Evolutionary conservation across 495 filamentous ascomycete species (phyloP).

Genomic region (Penicillium flavigenum): DNA sequence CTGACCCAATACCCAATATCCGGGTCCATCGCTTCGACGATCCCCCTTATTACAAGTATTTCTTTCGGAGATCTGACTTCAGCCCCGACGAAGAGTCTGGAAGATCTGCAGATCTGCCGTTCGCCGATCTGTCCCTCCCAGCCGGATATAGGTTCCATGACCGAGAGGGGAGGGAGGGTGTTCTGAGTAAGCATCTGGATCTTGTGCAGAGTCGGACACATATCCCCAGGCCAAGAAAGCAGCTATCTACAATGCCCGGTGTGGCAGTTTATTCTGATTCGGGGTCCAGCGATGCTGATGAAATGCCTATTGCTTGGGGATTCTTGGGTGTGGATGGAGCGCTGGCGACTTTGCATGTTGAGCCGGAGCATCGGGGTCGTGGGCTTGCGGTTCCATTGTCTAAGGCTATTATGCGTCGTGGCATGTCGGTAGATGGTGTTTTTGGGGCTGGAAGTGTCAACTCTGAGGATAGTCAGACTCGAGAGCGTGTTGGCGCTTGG

Average conservation of each 20-base stretch:
- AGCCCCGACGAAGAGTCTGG: slow-evolving; percentile 3
- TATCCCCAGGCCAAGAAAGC: slow-evolving; percentile 36
- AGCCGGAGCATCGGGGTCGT: slow-evolving; percentile 45
- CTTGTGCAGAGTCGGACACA: slow-evolving; percentile 42
- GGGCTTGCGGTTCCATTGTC: slow-evolving; percentile 45
- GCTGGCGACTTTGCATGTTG: slow-evolving; percentile 50
- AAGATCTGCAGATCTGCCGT: neutral
- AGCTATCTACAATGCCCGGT: slow-evolving; percentile 34
- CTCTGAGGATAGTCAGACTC: slow-evolving; percentile 10
- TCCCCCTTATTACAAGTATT: slow-evolving; percentile 37
- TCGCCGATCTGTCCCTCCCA: slow-evolving; percentile 23
- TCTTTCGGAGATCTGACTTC: slow-evolving; percentile 27
- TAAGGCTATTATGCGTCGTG: slow-evolving; percentile 34
- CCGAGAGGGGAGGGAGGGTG: slow-evolving; percentile 22
- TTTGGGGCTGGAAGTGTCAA: slow-evolving; percentile 21
- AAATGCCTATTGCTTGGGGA: slow-evolving; percentile 42
- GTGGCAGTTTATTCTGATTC: slow-evolving; percentile 35
- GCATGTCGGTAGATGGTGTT: slow-evolving; percentile 24
- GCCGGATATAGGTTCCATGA: slow-evolving; percentile 34
- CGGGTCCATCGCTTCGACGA: slow-evolving; percentile 38
- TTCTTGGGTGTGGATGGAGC: slow-evolving; percentile 50
- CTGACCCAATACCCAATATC: slow-evolving; percentile 20
- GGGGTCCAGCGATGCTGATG: slow-evolving; percentile 11
- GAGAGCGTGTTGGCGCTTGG: slow-evolving; percentile 25
- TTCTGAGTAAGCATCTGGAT: slow-evolving; percentile 32